Conservation (phyloP, 176 grass and related monocot species). For the Musa troglodytarum region DNA sequence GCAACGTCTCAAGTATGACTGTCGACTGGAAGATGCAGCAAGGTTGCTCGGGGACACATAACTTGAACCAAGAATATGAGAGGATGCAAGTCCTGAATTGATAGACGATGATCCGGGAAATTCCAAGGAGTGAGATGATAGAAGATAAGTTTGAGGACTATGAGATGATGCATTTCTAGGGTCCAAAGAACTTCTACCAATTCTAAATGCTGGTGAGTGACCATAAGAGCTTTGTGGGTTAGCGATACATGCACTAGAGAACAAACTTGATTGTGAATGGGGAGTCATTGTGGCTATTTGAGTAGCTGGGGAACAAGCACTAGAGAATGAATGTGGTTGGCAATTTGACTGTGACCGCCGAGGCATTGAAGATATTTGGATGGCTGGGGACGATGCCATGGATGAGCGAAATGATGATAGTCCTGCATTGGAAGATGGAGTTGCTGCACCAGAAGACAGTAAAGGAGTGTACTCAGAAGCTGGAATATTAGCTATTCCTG, state of each 20-base stretch:
- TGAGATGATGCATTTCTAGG: constrained; percentile 53
- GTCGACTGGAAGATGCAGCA: constrained; percentile 46
- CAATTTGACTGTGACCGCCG: neutral
- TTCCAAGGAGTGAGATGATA: constrained; percentile 40
- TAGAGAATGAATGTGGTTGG: constrained; percentile 31
- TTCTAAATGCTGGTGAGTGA: constrained; percentile 38
- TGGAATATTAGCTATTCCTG: constrained; percentile 34
- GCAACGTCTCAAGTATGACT: constrained; percentile 60
- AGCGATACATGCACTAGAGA: constrained; percentile 9
- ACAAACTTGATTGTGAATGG: constrained; percentile 4
- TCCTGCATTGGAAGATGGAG: neutral
- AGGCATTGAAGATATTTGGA: neutral
- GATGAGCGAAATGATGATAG: constrained; percentile 9
- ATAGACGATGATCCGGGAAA: constrained; percentile 32
- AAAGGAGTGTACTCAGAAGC: constrained; percentile 55
- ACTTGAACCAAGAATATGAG: constrained; percentile 37
- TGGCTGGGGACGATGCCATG: neutral
- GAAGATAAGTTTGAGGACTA: constrained; percentile 28
- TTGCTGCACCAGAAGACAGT: constrained; percentile 39
- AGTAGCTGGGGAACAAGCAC: constrained; percentile 42
- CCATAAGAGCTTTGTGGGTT: constrained; percentile 33
- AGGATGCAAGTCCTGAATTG: constrained; percentile 39
- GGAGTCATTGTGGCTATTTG: constrained; percentile 36
- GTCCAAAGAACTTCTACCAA: constrained; percentile 53
- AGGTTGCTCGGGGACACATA: constrained; percentile 49